phyloP scores from a whole-genome alignment of 352 stramenopile species.

The Phytophthora podocarpi region DNA sequence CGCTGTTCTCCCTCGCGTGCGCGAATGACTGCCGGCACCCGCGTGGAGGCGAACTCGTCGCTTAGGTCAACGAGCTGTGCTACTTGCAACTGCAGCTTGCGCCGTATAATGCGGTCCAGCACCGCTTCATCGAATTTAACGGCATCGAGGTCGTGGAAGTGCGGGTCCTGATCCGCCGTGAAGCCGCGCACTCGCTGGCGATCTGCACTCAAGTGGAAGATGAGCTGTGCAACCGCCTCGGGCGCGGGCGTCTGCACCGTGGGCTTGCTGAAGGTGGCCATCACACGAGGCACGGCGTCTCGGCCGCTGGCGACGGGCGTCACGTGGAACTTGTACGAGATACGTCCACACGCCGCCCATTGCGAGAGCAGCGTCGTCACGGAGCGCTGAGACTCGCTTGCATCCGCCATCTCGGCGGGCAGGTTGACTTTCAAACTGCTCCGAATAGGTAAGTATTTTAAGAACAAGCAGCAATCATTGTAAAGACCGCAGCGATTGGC shows the following conservation, averaged over 20 bases:
- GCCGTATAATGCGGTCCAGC: conserved; percentile 59
- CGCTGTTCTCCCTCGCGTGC: conserved; percentile 44
- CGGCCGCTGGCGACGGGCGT: conserved; percentile 30
- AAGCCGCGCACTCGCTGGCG: conserved; percentile 56
- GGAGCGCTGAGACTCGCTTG: conserved; percentile 45
- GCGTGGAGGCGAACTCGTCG: conserved; percentile 70
- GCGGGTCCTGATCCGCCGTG: conserved; percentile 64
- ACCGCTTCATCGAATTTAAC: conserved; percentile 60
- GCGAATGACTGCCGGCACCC: conserved; percentile 49
- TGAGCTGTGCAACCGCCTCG: conserved; percentile 59
- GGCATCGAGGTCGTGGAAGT: conserved; percentile 54
- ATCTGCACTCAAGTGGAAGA: conserved; percentile 52
- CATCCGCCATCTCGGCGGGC: conserved; percentile 29
- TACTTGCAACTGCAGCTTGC: conserved; percentile 55
- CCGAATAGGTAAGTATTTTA: too few species aligned
- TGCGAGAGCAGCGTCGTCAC: conserved; percentile 51
- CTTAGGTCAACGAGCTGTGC: conserved; percentile 50
- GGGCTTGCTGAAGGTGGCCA: conserved; percentile 72
- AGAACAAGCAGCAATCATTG: too few species aligned
- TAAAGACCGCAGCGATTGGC: conserved; percentile 22
- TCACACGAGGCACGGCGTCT: conserved; percentile 46
- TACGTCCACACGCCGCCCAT: conserved; percentile 36
- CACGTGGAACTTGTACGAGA: conserved; percentile 71
- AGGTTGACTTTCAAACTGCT: too few species aligned
- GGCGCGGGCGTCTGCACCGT: conserved; percentile 39